Base-by-base conservation (phyloP, 805 yeast genomes). In the Candida vartiovaarae region DNA sequence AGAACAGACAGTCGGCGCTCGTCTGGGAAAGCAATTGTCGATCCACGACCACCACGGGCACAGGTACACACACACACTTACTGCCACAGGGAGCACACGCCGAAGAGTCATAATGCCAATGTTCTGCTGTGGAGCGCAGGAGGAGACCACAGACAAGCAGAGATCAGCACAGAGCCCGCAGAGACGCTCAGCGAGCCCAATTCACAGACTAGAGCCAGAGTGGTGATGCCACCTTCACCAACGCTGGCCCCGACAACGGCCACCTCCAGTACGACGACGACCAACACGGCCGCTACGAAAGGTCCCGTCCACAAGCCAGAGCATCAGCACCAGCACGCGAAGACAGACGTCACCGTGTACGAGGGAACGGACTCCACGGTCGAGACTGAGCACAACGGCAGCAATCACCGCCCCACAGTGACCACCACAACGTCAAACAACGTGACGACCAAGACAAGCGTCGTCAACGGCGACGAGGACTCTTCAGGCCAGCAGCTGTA, bases 301-400 rank as follows among this genome's bases (percentile, higher is more conserved):
- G 8, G 20, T 2, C 20, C 20, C 20, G 20, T 15, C 20, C 36
- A 30, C 11, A 6, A 20, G 3, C 35, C 24, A 8, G 6, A 34
- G 33, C 33, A 29, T n/a, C 32, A 25, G 31, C 8, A n/a, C n/a
- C n/a, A 5, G 36, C 24, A 15, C 8, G 6, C 10, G 37, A 56
- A 55, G 36, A 46, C 59, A 2, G 59, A 55, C 20, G 47, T 57
- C n/a, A 50, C 51, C 4, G 59, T 58, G n/a, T 58, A 55, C 42
- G 61, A 58, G 32, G 62, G 52, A 10, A 56, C 60, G 2, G 61
- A 57, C 34, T 51, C 57, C 34, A 55, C 59, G 3, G 44, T 50
- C 25, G 55, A 51, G 31, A 43, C 51, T 8, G 30, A 34, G 29
- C 38, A 35, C 36, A 36, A 15, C 20, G 20, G 20, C 20, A 15